Percentiles rank a stretch among this genome's conserved stretches.
Conservation (phyloP, 2,329 filamentous ascomycete genomes). For the Venturia asperata region DNA sequence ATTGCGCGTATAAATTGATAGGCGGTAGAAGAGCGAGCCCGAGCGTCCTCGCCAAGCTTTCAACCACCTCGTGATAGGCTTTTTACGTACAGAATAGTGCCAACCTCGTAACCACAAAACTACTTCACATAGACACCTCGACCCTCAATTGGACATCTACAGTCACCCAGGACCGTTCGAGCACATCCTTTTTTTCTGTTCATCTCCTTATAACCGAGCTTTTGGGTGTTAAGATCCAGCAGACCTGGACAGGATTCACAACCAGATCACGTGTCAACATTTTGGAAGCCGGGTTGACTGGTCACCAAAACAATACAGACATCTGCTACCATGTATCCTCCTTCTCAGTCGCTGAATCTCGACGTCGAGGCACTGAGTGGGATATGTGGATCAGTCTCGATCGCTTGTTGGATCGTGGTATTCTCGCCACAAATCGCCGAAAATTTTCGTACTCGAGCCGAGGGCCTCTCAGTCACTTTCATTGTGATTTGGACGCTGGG, state of each 20-base stretch:
- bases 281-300: not conserved
- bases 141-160: no score
- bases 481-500: constrained; percentile 87
- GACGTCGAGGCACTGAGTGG: constrained; percentile 88
- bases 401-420: constrained; percentile 96
- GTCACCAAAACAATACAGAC: not conserved
- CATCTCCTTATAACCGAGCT: not conserved
- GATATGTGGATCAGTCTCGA: constrained; percentile 90
- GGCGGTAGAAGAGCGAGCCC: no score
- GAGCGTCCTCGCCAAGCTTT: no score
- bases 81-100: no score
- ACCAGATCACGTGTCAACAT: not conserved
- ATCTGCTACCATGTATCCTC: constrained; percentile 43
- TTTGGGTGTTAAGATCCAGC: not conserved
- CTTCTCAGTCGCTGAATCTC: constrained; percentile 54
- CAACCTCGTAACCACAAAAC: no score
- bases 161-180: no score
- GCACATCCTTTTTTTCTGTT: no score
- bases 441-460: constrained; percentile 78
- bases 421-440: constrained; percentile 96
- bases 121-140: no score
- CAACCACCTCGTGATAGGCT: no score
- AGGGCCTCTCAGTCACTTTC: constrained; percentile 85
- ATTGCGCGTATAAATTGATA: no score
- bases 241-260: not conserved